Conservation (phyloP, 2,329 filamentous ascomycete genomes). For the Aspergillus jensenii region DNA sequence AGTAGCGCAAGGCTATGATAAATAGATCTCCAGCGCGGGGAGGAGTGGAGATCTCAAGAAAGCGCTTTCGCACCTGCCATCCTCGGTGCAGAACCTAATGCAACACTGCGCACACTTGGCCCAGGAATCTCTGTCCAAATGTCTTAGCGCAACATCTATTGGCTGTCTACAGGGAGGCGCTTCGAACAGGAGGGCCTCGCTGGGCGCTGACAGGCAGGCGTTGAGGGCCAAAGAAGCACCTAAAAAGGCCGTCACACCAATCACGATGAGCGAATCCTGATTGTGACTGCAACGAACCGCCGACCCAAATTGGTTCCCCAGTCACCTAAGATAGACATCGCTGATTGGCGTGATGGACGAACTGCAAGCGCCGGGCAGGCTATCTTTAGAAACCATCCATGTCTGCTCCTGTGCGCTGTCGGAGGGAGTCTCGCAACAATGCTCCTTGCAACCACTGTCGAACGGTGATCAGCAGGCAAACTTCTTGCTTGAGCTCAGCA, state of each 20-base stretch:
- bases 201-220: constrained; percentile 15
- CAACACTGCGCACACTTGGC: constrained; percentile 29
- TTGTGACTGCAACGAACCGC: constrained; percentile 24
- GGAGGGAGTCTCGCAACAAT: not conserved
- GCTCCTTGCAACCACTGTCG: not conserved
- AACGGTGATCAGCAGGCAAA: constrained; percentile 3
- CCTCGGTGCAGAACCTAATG: constrained; percentile 32
- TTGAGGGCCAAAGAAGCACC: not conserved
- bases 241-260: constrained; percentile 15
- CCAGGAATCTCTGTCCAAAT: constrained; percentile 13
- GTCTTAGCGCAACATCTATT: constrained; percentile 17
- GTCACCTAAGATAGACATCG: constrained; percentile 12
- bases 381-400: constrained; percentile 29
- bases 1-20: constrained; percentile 28
- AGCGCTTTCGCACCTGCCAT: constrained; percentile 12
- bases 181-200: constrained; percentile 14
- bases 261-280: constrained; percentile 6
- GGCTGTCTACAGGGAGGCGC: constrained; percentile 17
- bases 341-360: constrained; percentile 21
- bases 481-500: not conserved
- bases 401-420: not conserved
- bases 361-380: constrained; percentile 28
- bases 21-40: constrained; percentile 23
- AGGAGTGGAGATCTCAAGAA: constrained; percentile 19
- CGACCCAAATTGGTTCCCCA: constrained; percentile 7